phyloP scores from a whole-genome alignment of 192 early-diverging fungal genomes.

The Lunasporangiospora selenospora region DNA sequence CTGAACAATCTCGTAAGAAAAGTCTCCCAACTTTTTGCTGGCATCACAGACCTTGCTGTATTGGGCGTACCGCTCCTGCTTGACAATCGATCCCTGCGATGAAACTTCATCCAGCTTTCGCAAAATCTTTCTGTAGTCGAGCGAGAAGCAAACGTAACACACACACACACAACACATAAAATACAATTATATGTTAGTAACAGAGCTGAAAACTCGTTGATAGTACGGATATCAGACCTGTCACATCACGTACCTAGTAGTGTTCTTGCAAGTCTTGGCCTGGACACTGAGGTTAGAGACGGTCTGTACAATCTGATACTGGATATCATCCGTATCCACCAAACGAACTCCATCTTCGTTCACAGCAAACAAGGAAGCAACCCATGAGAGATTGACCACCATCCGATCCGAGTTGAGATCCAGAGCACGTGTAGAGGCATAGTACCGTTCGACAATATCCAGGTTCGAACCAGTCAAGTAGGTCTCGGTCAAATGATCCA shows the following conservation, averaged over 20 bases:
- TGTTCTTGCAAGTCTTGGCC: slow-evolving; percentile 62
- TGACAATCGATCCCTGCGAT: slow-evolving; percentile 52
- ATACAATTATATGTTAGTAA: neutral
- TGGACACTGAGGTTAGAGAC: slow-evolving; percentile 40
- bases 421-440: slow-evolving; percentile 54
- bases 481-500: slow-evolving; percentile 69
- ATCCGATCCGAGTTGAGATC: slow-evolving; percentile 75
- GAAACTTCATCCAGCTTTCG: slow-evolving; percentile 69
- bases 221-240: no score
- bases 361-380: slow-evolving; percentile 36
- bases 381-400: slow-evolving; percentile 54
- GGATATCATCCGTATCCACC: slow-evolving; percentile 54
- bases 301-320: slow-evolving; percentile 51
- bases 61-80: slow-evolving; percentile 52
- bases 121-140: slow-evolving; percentile 66
- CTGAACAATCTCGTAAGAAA: slow-evolving; percentile 52
- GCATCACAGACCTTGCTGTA: slow-evolving; percentile 54
- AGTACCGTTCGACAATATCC: slow-evolving; percentile 60
- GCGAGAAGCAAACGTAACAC: neutral
- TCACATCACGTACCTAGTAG: slow-evolving; percentile 50
- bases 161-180: neutral
- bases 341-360: slow-evolving; percentile 48
- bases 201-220: neutral
- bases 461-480: slow-evolving; percentile 59
- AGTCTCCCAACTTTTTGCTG: slow-evolving; percentile 56